phyloP scores from a whole-genome alignment of 805 yeast genomes.

The Lipomyces lipofer region DNA sequence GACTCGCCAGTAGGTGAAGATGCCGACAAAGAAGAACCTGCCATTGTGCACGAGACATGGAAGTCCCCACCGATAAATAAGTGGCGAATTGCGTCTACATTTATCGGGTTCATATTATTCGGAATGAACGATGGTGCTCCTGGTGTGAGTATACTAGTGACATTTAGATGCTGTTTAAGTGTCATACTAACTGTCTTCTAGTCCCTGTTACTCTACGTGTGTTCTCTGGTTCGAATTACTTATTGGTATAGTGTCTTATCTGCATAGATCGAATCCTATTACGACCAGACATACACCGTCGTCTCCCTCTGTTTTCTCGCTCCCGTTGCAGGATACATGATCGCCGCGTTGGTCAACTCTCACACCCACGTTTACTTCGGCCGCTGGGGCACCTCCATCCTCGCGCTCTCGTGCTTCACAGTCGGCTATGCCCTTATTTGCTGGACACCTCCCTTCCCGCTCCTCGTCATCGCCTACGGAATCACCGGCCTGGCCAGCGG shows the following conservation, averaged over 20 bases:
- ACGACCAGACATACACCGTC: conserved; percentile 50
- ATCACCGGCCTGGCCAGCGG: conserved; percentile 60
- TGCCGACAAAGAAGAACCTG: too few species aligned
- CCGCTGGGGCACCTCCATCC: conserved; percentile 42
- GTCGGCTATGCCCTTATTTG: conserved; percentile 49
- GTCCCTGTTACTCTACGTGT: conserved; percentile 10
- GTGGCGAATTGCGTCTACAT: conserved; percentile 12
- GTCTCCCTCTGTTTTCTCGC: conserved; percentile 60
- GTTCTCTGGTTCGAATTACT: too few species aligned
- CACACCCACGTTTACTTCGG: conserved; percentile 47
- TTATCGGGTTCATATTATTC: conserved; percentile 24
- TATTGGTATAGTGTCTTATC: not conserved
- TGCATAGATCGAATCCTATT: conserved; percentile 51
- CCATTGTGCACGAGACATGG: too few species aligned
- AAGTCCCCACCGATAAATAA: conserved; percentile 16
- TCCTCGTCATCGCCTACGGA: conserved; percentile 53
- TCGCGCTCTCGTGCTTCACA: conserved; percentile 44
- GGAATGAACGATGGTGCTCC: conserved; percentile 53
- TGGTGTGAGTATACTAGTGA: conserved; percentile 47
- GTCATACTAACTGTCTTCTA: not conserved
- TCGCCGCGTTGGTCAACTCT: conserved; percentile 52
- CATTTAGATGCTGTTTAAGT: too few species aligned
- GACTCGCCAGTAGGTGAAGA: too few species aligned
- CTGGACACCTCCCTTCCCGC: conserved; percentile 52
- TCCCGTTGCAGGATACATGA: conserved; percentile 56